A percentile compares a stretch with the other conserved stretches of the same genome.
These are phyloP conservation scores for Rubroboletus pulcherrimus DNA, from an alignment of 768 basidiomycete genomes.

Conservation along the genomic window DNA sequence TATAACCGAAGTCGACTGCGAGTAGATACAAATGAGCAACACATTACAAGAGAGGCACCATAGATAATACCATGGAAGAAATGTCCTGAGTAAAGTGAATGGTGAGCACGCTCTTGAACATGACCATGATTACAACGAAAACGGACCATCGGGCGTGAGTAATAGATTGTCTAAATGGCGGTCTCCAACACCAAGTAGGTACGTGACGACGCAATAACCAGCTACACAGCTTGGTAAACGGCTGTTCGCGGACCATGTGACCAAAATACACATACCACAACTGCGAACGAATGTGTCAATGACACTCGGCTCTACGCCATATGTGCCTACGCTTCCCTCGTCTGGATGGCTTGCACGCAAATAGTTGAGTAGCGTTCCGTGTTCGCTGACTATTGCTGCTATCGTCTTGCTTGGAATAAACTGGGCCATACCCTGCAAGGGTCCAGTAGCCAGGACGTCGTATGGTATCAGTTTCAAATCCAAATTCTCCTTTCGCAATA, in stretches of 20 bases:
- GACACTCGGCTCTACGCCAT: slow-evolving; percentile 90
- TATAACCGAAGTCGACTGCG: slow-evolving; percentile 96
- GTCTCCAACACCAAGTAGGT: slow-evolving; percentile 94
- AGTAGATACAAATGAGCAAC: slow-evolving; percentile 9
- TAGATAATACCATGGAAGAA: slow-evolving; percentile 89
- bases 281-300: slow-evolving; percentile 96
- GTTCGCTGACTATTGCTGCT: slow-evolving; percentile 90
- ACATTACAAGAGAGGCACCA: background rate
- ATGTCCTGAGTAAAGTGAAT: slow-evolving; percentile 49
- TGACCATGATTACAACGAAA: background rate
- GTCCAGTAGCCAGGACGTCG: slow-evolving; percentile 88
- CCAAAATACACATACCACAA: slow-evolving; percentile 64
- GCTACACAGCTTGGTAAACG: slow-evolving; percentile 47
- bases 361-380: slow-evolving; percentile 85
- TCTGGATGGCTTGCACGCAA: slow-evolving; percentile 84
- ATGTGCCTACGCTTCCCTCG: slow-evolving; percentile 91
- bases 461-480: slow-evolving; percentile 91
- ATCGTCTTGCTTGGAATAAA: slow-evolving; percentile 96
- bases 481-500: slow-evolving; percentile 91
- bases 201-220: slow-evolving; percentile 97
- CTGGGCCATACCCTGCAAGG: slow-evolving; percentile 92
- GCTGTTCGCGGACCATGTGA: background rate
- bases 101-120: background rate
- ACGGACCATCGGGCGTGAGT: slow-evolving; percentile 81
- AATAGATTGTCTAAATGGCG: slow-evolving; percentile 95